Conservation (phyloP, 2,329 filamentous ascomycete species). For the Purpureocillium takamizusanense region DNA sequence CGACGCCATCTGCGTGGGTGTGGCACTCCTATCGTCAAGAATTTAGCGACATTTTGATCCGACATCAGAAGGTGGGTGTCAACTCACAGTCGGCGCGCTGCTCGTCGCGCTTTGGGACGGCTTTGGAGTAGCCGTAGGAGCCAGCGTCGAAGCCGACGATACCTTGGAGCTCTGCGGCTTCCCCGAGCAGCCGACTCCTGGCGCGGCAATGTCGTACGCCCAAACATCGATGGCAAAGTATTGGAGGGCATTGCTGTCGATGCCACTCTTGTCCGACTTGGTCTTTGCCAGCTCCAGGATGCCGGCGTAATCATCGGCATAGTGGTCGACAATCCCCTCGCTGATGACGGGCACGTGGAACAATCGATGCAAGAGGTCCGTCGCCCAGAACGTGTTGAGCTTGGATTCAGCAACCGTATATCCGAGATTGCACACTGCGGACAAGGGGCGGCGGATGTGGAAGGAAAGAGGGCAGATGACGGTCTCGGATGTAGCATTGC, state of each 20-base stretch:
- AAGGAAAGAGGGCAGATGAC: slow-evolving; percentile 61
- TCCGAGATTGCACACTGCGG: slow-evolving; percentile 51
- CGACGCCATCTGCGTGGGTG: neutral
- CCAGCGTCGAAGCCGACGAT: neutral
- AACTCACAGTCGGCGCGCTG: neutral
- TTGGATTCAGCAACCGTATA: slow-evolving; percentile 49
- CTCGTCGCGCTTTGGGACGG: neutral
- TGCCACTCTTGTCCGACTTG: slow-evolving; percentile 36
- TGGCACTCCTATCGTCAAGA: neutral
- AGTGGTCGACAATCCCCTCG: slow-evolving; percentile 53
- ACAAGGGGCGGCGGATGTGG: slow-evolving; percentile 44
- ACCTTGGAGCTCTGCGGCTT: neutral
- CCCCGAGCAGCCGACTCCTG: slow-evolving; percentile 31
- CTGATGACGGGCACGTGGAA: slow-evolving; percentile 54
- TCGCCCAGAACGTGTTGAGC: slow-evolving; percentile 55
- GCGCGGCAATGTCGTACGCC: slow-evolving; percentile 54
- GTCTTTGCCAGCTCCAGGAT: slow-evolving; percentile 41
- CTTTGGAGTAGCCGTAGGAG: neutral
- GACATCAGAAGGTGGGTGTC: neutral
- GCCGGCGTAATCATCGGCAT: slow-evolving; percentile 47
- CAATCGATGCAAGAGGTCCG: slow-evolving; percentile 58
- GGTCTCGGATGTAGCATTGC: slow-evolving; percentile 56
- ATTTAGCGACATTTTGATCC: neutral
- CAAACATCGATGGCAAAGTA: slow-evolving; percentile 63
- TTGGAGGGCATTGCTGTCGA: slow-evolving; percentile 55